phyloP scores from a whole-genome alignment of 257 asterid species.

The Petrea volubilis region DNA sequence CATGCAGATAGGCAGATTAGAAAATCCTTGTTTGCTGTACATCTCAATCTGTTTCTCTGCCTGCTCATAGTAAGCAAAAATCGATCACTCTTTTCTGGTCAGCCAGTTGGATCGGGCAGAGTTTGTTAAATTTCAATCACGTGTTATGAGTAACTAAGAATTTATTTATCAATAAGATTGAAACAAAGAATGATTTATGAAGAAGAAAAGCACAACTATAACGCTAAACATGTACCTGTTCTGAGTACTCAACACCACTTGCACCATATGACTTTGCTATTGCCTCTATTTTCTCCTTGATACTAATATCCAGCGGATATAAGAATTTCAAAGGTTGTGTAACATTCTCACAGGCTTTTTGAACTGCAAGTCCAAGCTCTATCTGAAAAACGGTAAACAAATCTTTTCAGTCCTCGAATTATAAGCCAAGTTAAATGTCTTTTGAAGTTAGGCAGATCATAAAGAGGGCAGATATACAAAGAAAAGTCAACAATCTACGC shows the following conservation, averaged over 20 bases:
- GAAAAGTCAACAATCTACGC: background rate
- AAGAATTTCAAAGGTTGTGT: slow-evolving; percentile 74
- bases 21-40: slow-evolving; percentile 87
- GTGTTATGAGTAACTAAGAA: background rate
- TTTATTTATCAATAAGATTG: background rate
- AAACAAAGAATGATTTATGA: background rate
- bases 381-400: slow-evolving; percentile 52
- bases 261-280: slow-evolving; percentile 98
- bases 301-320: slow-evolving; percentile 77
- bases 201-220: background rate
- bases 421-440: background rate
- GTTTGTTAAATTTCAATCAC: background rate
- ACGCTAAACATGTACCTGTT: slow-evolving; percentile 54
- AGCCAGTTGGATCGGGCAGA: background rate
- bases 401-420: background rate
- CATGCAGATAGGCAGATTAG: slow-evolving; percentile 93
- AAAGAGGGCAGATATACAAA: slow-evolving; percentile 7
- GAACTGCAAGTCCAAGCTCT: slow-evolving; percentile 88
- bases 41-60: slow-evolving; percentile 94
- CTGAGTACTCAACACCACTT: slow-evolving; percentile 88
- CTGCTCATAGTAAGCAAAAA: slow-evolving; percentile 28
- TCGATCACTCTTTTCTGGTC: background rate
- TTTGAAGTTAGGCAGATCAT: background rate
- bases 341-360: slow-evolving; percentile 85
- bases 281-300: slow-evolving; percentile 91